Evolutionary conservation across 371 early-diverging fungal genomes (phyloP), one percentile per base, ranked within the genome.

Genomic region (Mucor racemosus): DNA sequence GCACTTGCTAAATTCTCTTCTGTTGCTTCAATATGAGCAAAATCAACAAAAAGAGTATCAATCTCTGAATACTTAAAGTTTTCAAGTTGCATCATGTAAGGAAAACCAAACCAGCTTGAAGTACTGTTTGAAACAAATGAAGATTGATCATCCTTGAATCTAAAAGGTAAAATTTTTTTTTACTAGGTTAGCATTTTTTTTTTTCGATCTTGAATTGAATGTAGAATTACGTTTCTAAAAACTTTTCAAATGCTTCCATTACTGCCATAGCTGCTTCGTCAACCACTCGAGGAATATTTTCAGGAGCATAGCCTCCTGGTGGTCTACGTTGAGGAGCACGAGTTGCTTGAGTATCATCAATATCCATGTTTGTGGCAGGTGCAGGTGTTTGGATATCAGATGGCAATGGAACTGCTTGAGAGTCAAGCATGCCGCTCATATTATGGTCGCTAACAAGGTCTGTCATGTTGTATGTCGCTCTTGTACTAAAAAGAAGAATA

Each of bases 201-300:
- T 17, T 50, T 35, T 55, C 44, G 11, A 14, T 46, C 4, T n/a
- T 31, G 38, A 56, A 54, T 13, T 50, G n/a, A 66, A 65, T 17
- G 19, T 35, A 6, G n/a, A 33, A 67, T 60, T 84, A 95, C 88
- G 71, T 79, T 66, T 85, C 85, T 58, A 95, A 75, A 72, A 95
- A 95, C 36, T 77, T 71, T 73, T 93, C 94, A 76, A 95, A 95
- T 53, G 85, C 83, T 53, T 85, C 81, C 75, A 92, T 85, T 61
- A 93, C 91, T 60, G 87, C 84, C 65, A 93, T 89, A 6, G 93
- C 95, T 3, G 91, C 86, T 63, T 89, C 88, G 73, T 95, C 95
- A 42, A 90, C 83, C n/a, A 86, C 88, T 67, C 85, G 86, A 21
- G 88, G 76, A 26, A 72, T 65, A 33, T 54, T 57, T 8, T 66